These are phyloP conservation scores for Trichothecium sympodiale DNA, from an alignment of 2,329 filamentous ascomycete genomes.

Conservation along the genomic window DNA sequence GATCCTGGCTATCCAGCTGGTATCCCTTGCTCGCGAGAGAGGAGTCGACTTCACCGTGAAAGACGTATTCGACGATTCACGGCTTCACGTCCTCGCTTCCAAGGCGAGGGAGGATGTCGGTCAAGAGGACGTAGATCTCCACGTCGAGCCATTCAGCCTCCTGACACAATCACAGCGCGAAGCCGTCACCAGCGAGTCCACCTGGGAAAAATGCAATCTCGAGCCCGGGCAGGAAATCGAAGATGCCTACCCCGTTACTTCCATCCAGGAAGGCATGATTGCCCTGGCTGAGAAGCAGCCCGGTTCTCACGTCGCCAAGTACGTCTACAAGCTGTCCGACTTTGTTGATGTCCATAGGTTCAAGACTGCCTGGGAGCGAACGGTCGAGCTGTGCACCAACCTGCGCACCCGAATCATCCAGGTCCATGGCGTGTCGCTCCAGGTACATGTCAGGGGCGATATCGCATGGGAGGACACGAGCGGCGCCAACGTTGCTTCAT, in stretches of 20 bases:
- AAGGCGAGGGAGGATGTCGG: too few species aligned
- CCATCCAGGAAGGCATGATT: conserved; percentile 24
- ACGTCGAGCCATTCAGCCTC: not conserved
- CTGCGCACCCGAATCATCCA: conserved; percentile 11
- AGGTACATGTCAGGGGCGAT: not conserved
- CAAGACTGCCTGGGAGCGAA: conserved; percentile 8
- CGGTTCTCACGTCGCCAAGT: conserved; percentile 10
- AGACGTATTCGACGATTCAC: conserved; percentile 36
- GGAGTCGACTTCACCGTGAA: conserved; percentile 17
- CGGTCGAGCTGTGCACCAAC: conserved; percentile 6
- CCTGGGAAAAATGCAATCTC: too few species aligned
- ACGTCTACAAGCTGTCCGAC: conserved; percentile 7
- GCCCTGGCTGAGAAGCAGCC: conserved; percentile 15
- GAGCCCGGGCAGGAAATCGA: conserved; percentile 7
- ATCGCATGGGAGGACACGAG: conserved; percentile 1
- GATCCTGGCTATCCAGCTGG: conserved; percentile 7
- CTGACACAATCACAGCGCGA: not conserved
- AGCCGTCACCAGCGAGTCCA: too few species aligned
- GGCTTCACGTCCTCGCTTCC: conserved; percentile 2
- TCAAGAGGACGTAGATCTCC: not conserved
- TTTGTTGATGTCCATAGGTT: conserved; percentile 7
- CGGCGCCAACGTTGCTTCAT: not conserved
- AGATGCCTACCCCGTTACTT: conserved; percentile 25
- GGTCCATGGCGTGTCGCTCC: conserved; percentile 2
- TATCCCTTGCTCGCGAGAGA: conserved; percentile 1